These are phyloP conservation scores for Aspergillus brasiliensis DNA, from an alignment of 2,329 filamentous ascomycete species.

Conservation along the genomic window DNA sequence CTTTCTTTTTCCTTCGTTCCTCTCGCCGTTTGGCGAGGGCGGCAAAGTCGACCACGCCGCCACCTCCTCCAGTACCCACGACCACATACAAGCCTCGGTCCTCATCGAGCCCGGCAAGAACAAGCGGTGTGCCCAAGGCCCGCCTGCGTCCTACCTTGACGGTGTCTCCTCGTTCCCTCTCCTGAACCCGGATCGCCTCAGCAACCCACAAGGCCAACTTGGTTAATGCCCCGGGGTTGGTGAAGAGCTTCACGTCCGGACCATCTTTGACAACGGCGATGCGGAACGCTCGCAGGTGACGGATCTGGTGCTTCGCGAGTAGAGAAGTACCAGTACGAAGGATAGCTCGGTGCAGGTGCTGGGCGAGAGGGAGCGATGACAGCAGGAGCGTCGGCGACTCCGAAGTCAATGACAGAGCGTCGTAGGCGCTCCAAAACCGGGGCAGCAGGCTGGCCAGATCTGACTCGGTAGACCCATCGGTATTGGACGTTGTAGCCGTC, in stretches of 20 bases:
- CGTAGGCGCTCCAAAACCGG: constrained; percentile 62
- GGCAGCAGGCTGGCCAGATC: constrained; percentile 39
- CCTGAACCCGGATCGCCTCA: constrained; percentile 87
- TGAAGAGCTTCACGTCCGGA: constrained; percentile 87
- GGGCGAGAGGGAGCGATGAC: constrained; percentile 77
- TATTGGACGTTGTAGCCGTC: constrained; percentile 19
- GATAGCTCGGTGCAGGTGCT: constrained; percentile 88
- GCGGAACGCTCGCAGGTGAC: constrained; percentile 86
- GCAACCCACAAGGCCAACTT: constrained; percentile 94
- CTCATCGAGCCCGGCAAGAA: constrained; percentile 88
- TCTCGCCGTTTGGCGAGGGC: constrained; percentile 68
- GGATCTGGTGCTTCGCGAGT: constrained; percentile 91
- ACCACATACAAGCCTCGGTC: constrained; percentile 85
- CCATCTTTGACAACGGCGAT: constrained; percentile 96
- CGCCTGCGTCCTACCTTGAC: constrained; percentile 49
- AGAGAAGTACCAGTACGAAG: constrained; percentile 88
- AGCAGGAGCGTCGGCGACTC: constrained; percentile 60
- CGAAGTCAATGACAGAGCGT: constrained; percentile 54
- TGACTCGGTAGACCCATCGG: constrained; percentile 23
- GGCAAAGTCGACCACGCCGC: constrained; percentile 68
- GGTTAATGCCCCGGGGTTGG: constrained; percentile 86
- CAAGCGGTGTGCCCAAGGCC: constrained; percentile 71
- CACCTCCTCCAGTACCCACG: constrained; percentile 87
- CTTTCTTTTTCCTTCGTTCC: constrained; percentile 64
- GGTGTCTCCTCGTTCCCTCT: constrained; percentile 76